Evolutionary conservation across 2,329 filamentous ascomycete genomes (phyloP).

Genomic region (Arthrobotrys entomopaga): DNA sequence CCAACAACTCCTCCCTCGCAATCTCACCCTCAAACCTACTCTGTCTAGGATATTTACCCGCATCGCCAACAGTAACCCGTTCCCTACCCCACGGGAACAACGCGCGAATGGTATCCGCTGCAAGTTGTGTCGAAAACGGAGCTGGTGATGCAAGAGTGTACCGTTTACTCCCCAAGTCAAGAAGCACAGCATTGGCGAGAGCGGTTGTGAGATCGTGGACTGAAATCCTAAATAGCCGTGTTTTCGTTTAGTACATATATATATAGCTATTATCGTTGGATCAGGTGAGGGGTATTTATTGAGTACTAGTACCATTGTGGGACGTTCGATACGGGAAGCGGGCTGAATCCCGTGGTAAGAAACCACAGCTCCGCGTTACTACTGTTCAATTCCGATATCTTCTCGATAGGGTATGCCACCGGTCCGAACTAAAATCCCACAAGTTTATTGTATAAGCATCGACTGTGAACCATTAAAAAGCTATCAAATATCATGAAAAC

Average conservation of each 20-base stretch:
- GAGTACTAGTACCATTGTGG: slow-evolving; percentile 61
- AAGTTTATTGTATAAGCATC: not conserved
- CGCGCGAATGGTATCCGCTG: slow-evolving; percentile 63
- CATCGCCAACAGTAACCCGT: slow-evolving; percentile 61
- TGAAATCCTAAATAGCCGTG: slow-evolving; percentile 61
- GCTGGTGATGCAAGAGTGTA: slow-evolving; percentile 64
- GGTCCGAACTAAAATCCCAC: slow-evolving; percentile 62
- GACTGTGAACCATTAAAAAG: not conserved
- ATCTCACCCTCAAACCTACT: slow-evolving; percentile 64
- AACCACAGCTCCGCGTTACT: slow-evolving; percentile 64
- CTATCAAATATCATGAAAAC: not conserved
- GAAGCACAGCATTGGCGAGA: slow-evolving; percentile 64
- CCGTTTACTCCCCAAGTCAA: slow-evolving; percentile 62
- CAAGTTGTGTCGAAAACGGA: slow-evolving; percentile 65
- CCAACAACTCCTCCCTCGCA: slow-evolving; percentile 61
- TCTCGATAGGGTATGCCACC: slow-evolving; percentile 62
- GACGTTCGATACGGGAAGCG: slow-evolving; percentile 62
- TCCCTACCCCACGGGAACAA: slow-evolving; percentile 62
- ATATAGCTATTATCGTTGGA: not conserved
- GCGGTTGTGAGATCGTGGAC: slow-evolving; percentile 65
- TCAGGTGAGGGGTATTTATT: not conserved
- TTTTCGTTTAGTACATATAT: not conserved
- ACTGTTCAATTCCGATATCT: slow-evolving; percentile 62
- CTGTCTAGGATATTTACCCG: slow-evolving; percentile 61
- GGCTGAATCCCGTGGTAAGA: slow-evolving; percentile 61